Base-by-base conservation (phyloP, 2,329 filamentous ascomycete species). In the Madurella mycetomatis region DNA sequence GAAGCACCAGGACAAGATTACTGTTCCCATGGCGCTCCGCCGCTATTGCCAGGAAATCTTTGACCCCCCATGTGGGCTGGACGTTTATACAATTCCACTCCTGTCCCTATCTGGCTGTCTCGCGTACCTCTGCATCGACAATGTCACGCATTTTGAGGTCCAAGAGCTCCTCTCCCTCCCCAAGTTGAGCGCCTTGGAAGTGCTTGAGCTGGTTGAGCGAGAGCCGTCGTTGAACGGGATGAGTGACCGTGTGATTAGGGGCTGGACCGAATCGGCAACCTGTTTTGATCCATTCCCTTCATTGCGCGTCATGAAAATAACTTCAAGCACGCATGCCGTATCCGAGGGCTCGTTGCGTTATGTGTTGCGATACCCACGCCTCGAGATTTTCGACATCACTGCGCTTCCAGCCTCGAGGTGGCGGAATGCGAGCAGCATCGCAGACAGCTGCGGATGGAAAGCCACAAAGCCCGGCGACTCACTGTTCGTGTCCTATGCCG, bases 201-300 rank as follows among this genome's bases (percentile, higher is more conserved):
- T 55, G 16, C 49, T 63, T 15, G 56, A 59, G 19, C 16, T 60
- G 5, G 34, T 41, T 8, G 47, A 49, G 12, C 40, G 32, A 1
- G 32, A 46, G 8, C 3, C 7, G 15, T 15, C 12, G 11, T 17
- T 7, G 7, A 31, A 16, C 30, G 17, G 9, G 2, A 43, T 79
- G 5, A 75, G 60, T 40, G 77, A 81, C 57, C 68, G 74, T 7
- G 66, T 81, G 2, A 52, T 81, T 17, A 69, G 72, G 34, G 72
- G 72, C 18, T 81, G 77, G 76, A 69, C 72, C 0, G 68, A 72
- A 44, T 66, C 66, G 37, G 58, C 66, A 0, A 17, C 17, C 2
- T 61, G n/a, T n/a, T n/a, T n/a, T n/a, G n/a, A 69, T 9, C 69
- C 76, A 0, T 81, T 82, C 37, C 76, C 77, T 0, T 43, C 72